A percentile compares a stretch with the other conserved stretches of the same genome.
Conservation (phyloP, 148 eudicot genomes). For the Persicaria maculosa region DNA sequence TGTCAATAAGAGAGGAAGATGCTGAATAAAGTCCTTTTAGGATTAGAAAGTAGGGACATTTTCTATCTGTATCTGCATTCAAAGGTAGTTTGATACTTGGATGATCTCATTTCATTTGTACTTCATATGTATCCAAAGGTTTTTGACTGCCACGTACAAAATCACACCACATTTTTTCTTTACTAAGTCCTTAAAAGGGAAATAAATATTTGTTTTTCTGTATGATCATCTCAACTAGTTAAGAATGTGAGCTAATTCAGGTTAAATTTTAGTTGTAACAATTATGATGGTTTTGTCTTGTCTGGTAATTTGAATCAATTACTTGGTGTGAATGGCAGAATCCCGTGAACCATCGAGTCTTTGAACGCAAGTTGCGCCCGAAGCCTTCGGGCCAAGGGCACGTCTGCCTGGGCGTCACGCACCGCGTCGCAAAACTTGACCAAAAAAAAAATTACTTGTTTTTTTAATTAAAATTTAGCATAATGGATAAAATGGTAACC, state of each 20-base stretch:
- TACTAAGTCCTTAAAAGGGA: too few relatives aligned
- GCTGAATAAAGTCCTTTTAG: neutral
- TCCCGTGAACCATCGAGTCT: slow-evolving; percentile 45
- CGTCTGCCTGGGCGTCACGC: slow-evolving; percentile 20
- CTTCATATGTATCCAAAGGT: neutral
- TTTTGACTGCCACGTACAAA: too few relatives aligned
- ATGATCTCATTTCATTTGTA: neutral
- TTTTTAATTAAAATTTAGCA: too few relatives aligned
- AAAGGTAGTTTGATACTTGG: neutral
- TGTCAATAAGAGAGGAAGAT: neutral
- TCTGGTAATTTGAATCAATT: too few relatives aligned
- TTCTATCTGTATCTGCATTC: neutral
- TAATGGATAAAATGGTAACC: too few relatives aligned
- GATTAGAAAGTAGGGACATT: neutral
- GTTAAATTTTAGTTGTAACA: too few relatives aligned
- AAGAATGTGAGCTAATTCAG: too few relatives aligned
- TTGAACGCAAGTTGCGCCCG: slow-evolving; percentile 40
- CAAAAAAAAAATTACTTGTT: too few relatives aligned
- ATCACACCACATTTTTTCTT: neutral
- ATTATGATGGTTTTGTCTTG: too few relatives aligned
- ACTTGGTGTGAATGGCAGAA: slow-evolving; percentile 35
- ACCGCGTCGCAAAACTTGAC: neutral
- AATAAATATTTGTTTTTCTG: too few relatives aligned
- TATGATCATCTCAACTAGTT: too few relatives aligned
- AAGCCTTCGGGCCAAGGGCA: slow-evolving; percentile 28